Conservation (phyloP, 2,329 filamentous ascomycete genomes). For the Balansia obtecta region DNA sequence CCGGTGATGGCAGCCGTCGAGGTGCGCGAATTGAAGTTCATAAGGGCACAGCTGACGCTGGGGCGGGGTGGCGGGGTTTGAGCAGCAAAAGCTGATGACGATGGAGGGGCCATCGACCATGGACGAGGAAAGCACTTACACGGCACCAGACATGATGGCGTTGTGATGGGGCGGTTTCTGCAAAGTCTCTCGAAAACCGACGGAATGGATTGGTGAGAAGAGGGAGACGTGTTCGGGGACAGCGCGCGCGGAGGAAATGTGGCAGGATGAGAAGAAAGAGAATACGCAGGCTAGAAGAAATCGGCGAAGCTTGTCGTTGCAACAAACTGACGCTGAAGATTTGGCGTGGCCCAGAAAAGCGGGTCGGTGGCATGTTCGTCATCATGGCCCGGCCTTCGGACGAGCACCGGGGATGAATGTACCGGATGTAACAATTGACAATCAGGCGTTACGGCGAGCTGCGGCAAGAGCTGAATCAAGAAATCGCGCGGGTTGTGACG, state of each 20-base stretch:
- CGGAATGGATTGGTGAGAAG: constrained; percentile 6
- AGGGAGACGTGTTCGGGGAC: constrained; percentile 7
- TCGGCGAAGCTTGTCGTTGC: constrained; percentile 5
- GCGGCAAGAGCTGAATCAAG: no score
- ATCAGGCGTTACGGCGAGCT: no score
- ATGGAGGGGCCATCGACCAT: constrained; percentile 12
- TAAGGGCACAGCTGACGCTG: constrained; percentile 12
- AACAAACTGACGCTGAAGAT: constrained; percentile 8
- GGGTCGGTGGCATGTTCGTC: constrained; percentile 5
- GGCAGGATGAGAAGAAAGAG: constrained; percentile 8
- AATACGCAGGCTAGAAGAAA: constrained; percentile 1
- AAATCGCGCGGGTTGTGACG: no score
- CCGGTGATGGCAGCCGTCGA: constrained; percentile 12
- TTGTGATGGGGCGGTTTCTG: constrained; percentile 1
- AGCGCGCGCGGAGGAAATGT: constrained; percentile 4
- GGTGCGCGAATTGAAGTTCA: constrained; percentile 24
- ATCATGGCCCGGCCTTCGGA: constrained; percentile 1
- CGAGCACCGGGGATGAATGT: neutral
- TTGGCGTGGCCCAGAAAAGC: constrained; percentile 10
- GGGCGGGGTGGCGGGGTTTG: constrained; percentile 31
- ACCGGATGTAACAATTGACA: neutral
- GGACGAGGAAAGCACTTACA: constrained; percentile 39
- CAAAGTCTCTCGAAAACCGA: constrained; percentile 1
- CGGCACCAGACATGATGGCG: constrained; percentile 50
- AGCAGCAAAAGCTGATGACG: constrained; percentile 5